Evolutionary conservation across 352 stramenopile species (phyloP).

Genomic region (Thalassiosira exigua): DNA sequence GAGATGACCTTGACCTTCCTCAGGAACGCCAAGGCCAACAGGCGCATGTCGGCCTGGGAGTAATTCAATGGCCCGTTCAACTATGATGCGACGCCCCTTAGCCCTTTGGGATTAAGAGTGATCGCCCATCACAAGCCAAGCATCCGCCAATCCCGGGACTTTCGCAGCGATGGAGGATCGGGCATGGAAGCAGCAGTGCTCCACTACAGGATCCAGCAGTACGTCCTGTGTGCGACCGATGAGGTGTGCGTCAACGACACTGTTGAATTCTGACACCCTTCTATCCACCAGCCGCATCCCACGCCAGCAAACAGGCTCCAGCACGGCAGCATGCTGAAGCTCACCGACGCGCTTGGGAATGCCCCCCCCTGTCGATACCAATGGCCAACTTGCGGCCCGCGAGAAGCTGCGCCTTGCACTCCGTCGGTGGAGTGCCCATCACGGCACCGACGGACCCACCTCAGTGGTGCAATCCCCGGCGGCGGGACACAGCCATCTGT

Average conservation of each 20-base stretch:
- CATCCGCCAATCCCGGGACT: background rate
- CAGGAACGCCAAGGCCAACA: background rate
- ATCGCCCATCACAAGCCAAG: background rate
- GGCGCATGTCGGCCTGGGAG: slow-evolving; percentile 20
- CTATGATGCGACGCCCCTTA: slow-evolving; percentile 17
- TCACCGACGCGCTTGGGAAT: too few species aligned
- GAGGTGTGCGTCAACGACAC: slow-evolving; percentile 4
- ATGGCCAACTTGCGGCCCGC: too few species aligned
- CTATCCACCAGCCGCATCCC: slow-evolving; percentile 8
- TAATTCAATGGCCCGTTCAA: slow-evolving; percentile 13
- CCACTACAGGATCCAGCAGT: slow-evolving; percentile 18
- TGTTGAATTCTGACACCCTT: slow-evolving; percentile 22
- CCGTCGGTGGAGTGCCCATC: too few species aligned
- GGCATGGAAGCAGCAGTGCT: slow-evolving; percentile 6
- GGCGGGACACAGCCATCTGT: too few species aligned
- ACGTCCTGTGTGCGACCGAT: slow-evolving; percentile 5
- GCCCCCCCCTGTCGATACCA: too few species aligned
- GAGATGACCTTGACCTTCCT: slow-evolving; percentile 25
- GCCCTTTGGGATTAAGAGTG: slow-evolving; percentile 1
- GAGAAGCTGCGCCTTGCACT: too few species aligned
- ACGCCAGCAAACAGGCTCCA: slow-evolving; percentile 16
- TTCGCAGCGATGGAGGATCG: background rate
- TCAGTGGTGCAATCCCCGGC: too few species aligned
- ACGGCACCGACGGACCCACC: too few species aligned
- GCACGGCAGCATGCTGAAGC: too few species aligned